These are phyloP conservation scores for Penicillium waksmanii DNA, from an alignment of 495 filamentous ascomycete genomes.

Conservation along the genomic window DNA sequence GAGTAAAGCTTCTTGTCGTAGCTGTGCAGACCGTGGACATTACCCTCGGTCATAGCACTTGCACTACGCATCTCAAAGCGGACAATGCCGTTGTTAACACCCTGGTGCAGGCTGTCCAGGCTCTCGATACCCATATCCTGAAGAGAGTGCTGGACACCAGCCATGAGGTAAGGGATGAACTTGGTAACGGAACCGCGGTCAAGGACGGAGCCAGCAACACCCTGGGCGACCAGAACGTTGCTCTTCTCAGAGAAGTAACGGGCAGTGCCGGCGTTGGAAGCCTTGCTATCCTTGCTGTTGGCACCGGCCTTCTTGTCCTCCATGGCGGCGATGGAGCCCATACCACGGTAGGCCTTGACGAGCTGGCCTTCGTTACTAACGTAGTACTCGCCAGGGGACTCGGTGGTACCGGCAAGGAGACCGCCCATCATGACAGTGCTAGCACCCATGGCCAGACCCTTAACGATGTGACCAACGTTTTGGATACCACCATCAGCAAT, in stretches of 20 bases:
- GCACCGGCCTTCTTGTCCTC: slow-evolving; percentile 92
- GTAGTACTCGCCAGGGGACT: slow-evolving; percentile 96
- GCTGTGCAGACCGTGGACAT: slow-evolving; percentile 93
- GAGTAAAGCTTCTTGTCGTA: slow-evolving; percentile 99
- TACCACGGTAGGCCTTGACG: slow-evolving; percentile 98
- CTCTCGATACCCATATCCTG: slow-evolving; percentile 92
- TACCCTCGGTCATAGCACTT: slow-evolving; percentile 93
- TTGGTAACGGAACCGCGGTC: slow-evolving; percentile 83
- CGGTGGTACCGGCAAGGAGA: slow-evolving; percentile 93
- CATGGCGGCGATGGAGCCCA: slow-evolving; percentile 99
- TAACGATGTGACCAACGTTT: slow-evolving; percentile 98
- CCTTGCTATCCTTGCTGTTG: slow-evolving; percentile 69
- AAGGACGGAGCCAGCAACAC: slow-evolving; percentile 79
- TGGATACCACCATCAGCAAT: slow-evolving; percentile 98
- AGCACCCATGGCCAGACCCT: slow-evolving; percentile 92
- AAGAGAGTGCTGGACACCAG: slow-evolving; percentile 94
- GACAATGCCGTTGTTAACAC: slow-evolving; percentile 74
- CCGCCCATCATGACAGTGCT: slow-evolving; percentile 99
- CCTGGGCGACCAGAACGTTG: slow-evolving; percentile 91
- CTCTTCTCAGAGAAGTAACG: slow-evolving; percentile 98
- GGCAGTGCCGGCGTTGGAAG: slow-evolving; percentile 93
- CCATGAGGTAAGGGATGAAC: slow-evolving; percentile 93
- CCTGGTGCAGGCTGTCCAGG: slow-evolving; percentile 72
- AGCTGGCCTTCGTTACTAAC: slow-evolving; percentile 94
- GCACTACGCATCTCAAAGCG: slow-evolving; percentile 93